Evolutionary conservation across 805 yeast genomes (phyloP), one percentile per base, ranked within the genome.

Genomic region (Nakazawaea molendinolei): DNA sequence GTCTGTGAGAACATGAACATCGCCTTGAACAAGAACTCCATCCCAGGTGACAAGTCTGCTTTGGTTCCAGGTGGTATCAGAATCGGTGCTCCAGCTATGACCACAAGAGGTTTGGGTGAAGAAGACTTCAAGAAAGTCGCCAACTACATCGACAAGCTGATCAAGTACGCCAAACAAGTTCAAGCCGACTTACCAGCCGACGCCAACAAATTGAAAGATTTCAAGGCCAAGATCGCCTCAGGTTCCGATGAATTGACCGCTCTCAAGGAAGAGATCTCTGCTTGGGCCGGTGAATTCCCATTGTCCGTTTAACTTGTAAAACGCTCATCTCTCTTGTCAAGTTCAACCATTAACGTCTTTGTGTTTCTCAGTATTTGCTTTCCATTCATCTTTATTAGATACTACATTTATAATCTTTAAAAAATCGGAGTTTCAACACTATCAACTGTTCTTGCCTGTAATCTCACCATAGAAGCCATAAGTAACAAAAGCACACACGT

Each of bases 21-120:
- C 57, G 97, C 97, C 28, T 76, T 87, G 50, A 92, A 92, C 78
- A 92, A 92, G 69, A 92, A 92, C 76, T 81, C 98, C 31, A 86
- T 90, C 47, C 97, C 98, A 45, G 97, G 97, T 58, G 98, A 90
- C 67, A 86, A 83, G 65, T 83, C 95, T 30, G 97, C 97, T 36
- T 73, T 90, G 46, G 90, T 87, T 46, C 97, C 98, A 58, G 90
- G 95, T 52, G 98, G 98, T 60, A 77, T 90, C 47, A 84, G 98
- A 69, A 82, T 90, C 44, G 98, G 98, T 56, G 84, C 98, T 34
- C 98, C 98, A 47, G 97, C 97, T 40, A 90, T 90, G 97, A 77
- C 96, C 46, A 86, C 97, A 41, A 86, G 98, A 69, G 98, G 98
- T 31, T 81, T 90, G 55, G 75, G 75, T 36, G 73, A 70, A 43